These are phyloP conservation scores for Lactuca sativa DNA, from an alignment of 129 eudicot species.

Conservation along the genomic window DNA sequence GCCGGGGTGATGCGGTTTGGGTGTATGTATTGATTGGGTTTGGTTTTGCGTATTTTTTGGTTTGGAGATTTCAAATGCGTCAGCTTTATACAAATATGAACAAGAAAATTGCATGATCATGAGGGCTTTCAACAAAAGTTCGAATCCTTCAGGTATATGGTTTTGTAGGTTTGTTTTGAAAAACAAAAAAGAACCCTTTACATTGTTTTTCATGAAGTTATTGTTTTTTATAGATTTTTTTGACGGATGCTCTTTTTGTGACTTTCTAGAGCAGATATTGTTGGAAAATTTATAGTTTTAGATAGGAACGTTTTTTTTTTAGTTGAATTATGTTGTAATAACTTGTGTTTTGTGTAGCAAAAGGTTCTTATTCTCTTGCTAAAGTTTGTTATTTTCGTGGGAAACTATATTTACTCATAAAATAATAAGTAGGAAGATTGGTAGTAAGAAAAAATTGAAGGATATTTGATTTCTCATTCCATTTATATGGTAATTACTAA, in stretches of 20 bases:
- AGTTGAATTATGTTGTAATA: not conserved
- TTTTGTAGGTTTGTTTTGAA: not conserved
- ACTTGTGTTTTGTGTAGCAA: not conserved
- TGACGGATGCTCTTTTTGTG: not conserved
- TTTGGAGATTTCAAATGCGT: conserved; percentile 82
- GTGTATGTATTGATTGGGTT: conserved; percentile 67
- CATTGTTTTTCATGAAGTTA: not conserved
- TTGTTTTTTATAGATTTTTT: not conserved
- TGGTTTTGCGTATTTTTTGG: conserved; percentile 72
- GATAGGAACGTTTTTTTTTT: not conserved
- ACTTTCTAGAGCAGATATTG: not conserved
- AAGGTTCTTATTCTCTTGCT: not conserved
- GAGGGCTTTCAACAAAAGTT: not conserved
- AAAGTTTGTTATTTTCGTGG: not conserved
- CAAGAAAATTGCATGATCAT: conserved; percentile 41
- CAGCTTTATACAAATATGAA: conserved; percentile 53
- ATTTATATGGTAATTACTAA: too few relatives aligned
- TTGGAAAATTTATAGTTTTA: not conserved
- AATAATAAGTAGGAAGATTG: too few relatives aligned
- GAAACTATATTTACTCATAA: too few relatives aligned
- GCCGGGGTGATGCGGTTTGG: conserved; percentile 61
- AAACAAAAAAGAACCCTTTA: not conserved
- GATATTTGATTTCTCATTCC: too few relatives aligned
- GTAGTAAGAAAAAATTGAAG: too few relatives aligned
- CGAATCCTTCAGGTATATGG: conserved; percentile 22